These are phyloP conservation scores for Cercospora brassicicola DNA, from an alignment of 2,329 filamentous ascomycete species.

Conservation along the genomic window DNA sequence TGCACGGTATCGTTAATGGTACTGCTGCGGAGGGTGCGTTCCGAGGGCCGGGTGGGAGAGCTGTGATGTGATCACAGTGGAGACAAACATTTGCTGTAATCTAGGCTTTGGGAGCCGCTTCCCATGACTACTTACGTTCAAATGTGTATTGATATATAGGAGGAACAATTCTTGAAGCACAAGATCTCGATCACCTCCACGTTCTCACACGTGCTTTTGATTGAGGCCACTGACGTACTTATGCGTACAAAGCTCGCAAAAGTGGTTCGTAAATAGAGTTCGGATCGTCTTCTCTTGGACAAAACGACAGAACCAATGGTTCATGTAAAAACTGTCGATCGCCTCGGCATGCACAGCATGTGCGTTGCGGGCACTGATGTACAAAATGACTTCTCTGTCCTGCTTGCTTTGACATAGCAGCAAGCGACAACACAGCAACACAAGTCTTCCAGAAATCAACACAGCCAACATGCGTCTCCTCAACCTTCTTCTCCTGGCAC, in stretches of 20 bases:
- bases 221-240: background rate
- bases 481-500: conserved; percentile 24
- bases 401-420: background rate
- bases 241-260: conserved; percentile 1
- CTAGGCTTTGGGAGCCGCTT: background rate
- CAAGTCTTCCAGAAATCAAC: background rate
- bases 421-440: background rate
- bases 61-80: background rate
- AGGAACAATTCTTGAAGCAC: background rate
- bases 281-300: background rate
- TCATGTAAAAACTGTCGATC: conserved; percentile 10
- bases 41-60: conserved; percentile 1
- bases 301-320: conserved; percentile 5
- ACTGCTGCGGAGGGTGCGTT: background rate
- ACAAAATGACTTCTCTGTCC: conserved; percentile 3
- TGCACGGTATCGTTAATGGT: background rate
- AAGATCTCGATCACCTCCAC: background rate
- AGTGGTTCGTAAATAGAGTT: conserved; percentile 6
- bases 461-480: conserved; percentile 18
- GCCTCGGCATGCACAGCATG: conserved; percentile 18
- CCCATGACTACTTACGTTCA: background rate
- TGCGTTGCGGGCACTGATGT: background rate
- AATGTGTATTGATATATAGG: background rate
- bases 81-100: background rate
- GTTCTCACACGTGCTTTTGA: background rate